Percentiles rank a stretch among this genome's conserved stretches.
These are phyloP conservation scores for Phaeolepiota aurea DNA, from an alignment of 768 basidiomycete genomes.

Conservation along the genomic window DNA sequence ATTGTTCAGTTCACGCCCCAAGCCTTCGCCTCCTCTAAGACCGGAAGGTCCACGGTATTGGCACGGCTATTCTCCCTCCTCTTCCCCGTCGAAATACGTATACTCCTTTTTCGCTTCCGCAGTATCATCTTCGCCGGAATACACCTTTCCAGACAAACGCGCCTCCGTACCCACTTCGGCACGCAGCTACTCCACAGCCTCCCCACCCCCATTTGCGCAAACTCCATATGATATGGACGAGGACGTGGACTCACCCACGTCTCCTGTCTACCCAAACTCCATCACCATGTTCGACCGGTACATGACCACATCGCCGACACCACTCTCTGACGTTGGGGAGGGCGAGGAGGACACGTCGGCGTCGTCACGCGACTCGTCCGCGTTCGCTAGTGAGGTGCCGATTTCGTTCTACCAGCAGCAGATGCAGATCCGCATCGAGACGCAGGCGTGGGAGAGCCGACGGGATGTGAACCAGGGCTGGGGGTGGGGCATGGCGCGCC, in stretches of 20 bases:
- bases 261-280: conserved; percentile 3
- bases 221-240: conserved; percentile 2
- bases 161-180: conserved; percentile 8
- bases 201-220: conserved; percentile 8
- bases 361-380: not conserved
- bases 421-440: conserved; percentile 13
- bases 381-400: conserved; percentile 2
- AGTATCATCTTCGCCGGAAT: conserved; percentile 28
- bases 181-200: conserved; percentile 15
- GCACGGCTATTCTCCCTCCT: conserved; percentile 17
- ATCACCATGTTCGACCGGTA: conserved; percentile 28
- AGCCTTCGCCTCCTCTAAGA: conserved; percentile 13
- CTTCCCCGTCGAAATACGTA: conserved; percentile 15
- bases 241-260: conserved; percentile 1
- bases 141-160: conserved; percentile 17
- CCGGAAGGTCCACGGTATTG: conserved; percentile 37
- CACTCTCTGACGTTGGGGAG: conserved; percentile 24
- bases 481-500: conserved; percentile 2
- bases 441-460: conserved; percentile 7
- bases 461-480: conserved; percentile 5
- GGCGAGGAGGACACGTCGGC: conserved; percentile 5
- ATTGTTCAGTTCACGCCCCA: conserved; percentile 18
- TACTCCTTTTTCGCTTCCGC: conserved; percentile 42
- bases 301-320: conserved; percentile 25
- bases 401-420: conserved; percentile 16